Evolutionary conservation across 2,329 filamentous ascomycete genomes (phyloP).

Genomic region (Xylaria sp.): DNA sequence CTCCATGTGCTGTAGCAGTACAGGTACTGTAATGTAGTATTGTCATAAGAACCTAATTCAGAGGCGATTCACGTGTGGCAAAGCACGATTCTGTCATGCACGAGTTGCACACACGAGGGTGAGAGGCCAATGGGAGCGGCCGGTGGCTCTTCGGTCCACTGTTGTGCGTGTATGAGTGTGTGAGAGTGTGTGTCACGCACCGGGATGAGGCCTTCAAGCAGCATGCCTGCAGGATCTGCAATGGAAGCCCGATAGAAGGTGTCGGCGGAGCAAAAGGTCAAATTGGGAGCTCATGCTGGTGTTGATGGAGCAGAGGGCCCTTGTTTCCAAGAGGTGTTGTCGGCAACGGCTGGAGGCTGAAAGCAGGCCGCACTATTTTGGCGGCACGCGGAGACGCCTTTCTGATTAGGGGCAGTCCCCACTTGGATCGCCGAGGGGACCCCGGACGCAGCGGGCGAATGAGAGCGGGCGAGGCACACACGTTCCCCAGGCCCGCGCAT

Average conservation of each 20-base stretch:
- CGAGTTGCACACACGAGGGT: too few species aligned
- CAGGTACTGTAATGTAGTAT: too few species aligned
- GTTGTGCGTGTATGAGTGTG: too few species aligned
- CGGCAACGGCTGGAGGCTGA: constrained; percentile 23
- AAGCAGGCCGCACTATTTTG: neutral
- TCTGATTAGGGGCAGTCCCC: neutral
- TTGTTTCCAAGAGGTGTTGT: constrained; percentile 12
- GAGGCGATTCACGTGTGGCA: too few species aligned
- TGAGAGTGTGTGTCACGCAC: neutral
- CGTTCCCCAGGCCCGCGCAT: constrained; percentile 29
- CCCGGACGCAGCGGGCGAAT: constrained; percentile 32
- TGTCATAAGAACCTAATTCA: too few species aligned
- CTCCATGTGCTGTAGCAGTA: too few species aligned
- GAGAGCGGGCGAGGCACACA: constrained; percentile 31
- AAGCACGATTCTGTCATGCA: too few species aligned
- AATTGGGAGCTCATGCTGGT: too few species aligned
- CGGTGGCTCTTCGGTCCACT: too few species aligned
- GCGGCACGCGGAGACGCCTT: constrained; percentile 6
- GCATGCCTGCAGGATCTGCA: constrained; percentile 18
- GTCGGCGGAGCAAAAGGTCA: neutral
- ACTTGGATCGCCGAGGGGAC: constrained; percentile 4
- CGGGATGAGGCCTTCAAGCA: neutral
- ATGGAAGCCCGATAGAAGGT: constrained; percentile 26
- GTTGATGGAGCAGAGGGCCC: too few species aligned
- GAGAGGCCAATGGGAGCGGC: too few species aligned